Conservation (phyloP, 2,329 filamentous ascomycete genomes). For the Lachnellula subtilissima region DNA sequence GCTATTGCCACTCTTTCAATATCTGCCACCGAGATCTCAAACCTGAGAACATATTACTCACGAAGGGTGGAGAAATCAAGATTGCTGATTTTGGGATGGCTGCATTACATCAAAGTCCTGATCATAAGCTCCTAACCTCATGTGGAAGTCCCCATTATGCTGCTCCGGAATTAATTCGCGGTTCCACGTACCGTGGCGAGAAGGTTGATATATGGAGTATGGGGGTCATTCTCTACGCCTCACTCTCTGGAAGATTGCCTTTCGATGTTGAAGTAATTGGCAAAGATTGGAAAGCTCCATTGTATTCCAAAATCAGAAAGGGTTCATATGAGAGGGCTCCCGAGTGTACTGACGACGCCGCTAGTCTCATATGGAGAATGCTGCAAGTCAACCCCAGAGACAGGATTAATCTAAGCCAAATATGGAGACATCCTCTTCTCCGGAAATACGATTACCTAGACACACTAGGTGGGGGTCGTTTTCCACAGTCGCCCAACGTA, state of each 20-base stretch:
- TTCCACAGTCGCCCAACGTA: slow-evolving; percentile 50
- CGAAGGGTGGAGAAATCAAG: slow-evolving; percentile 72
- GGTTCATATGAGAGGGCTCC: slow-evolving; percentile 58
- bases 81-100: slow-evolving; percentile 98
- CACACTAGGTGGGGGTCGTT: slow-evolving; percentile 38
- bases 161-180: slow-evolving; percentile 82
- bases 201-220: slow-evolving; percentile 93
- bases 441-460: slow-evolving; percentile 77
- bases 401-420: slow-evolving; percentile 73
- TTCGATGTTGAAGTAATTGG: slow-evolving; percentile 54
- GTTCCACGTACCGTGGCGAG: slow-evolving; percentile 73
- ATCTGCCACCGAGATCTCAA: slow-evolving; percentile 97
- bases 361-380: slow-evolving; percentile 75
- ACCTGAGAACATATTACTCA: slow-evolving; percentile 92
- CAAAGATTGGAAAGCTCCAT: slow-evolving; percentile 44
- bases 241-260: slow-evolving; percentile 77
- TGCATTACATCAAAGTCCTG: slow-evolving; percentile 75
- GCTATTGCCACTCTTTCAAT: slow-evolving; percentile 89
- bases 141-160: slow-evolving; percentile 97
- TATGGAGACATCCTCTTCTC: slow-evolving; percentile 85
- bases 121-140: slow-evolving; percentile 76
- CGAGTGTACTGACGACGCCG: slow-evolving; percentile 61
- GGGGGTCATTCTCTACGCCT: slow-evolving; percentile 83
- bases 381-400: slow-evolving; percentile 71
- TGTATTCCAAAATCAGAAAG: slow-evolving; percentile 57